Evolutionary conservation across 768 basidiomycete species (phyloP), one percentile per base, ranked within the genome.

Genomic region (Scleroderma bovista): DNA sequence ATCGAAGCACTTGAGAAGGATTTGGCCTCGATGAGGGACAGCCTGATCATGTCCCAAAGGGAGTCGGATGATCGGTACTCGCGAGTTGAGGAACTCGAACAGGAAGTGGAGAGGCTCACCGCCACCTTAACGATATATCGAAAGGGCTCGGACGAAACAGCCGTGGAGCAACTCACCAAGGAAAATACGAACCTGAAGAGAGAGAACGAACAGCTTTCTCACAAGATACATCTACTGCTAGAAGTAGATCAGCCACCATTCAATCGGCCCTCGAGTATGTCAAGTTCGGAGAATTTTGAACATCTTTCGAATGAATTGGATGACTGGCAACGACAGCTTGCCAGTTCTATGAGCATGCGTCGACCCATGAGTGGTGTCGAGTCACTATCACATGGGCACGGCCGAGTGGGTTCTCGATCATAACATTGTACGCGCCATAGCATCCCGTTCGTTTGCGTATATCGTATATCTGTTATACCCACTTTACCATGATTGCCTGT

Each of bases 151-250:
- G 82, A 88, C 48, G 88, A 91, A 69, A 83, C 86, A 8, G 63
- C 84, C 38, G 65, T 89, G 33, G 91, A 94, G 69, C 86, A 84
- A 65, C 79, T 96, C 54, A 84, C 83, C 65, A 79, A 75, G 64
- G 90, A 95, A 64, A 93, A 93, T 66, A 75, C 79, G 16, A 76
- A 72, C 29, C 80, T 93, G 51, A 83, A 86, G 65, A 80, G 81
- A 50, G 90, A 93, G 68, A 93, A 93, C 65, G 86, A 89, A 61
- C 84, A 92, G 57, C 78, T 93, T 39, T 84, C 86, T n/a, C 89
- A 90, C 65, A 93, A 92, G 76, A 92, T 95, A 58, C 87, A 83
- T 50, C 76, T 94, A 42, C 75, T 95, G 15, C 78, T 95, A 47
- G 90, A 93, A 59, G 90, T 88, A 39, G 89, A 92, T 59, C 86